Evolutionary conservation across 129 eudicot genomes (phyloP).

Genomic region (Lactuca sativa): DNA sequence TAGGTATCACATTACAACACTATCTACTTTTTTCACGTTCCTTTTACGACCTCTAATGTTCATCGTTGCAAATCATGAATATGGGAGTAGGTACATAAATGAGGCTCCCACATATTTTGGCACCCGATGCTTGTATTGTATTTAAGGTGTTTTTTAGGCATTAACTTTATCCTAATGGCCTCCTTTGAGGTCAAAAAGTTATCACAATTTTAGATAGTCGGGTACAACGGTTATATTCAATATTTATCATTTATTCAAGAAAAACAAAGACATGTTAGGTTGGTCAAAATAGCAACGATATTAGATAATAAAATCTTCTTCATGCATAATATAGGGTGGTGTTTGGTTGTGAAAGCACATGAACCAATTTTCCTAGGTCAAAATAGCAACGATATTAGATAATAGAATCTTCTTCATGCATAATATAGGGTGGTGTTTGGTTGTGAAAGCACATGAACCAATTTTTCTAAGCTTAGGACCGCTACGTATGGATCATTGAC

Average conservation of each 20-base stretch:
- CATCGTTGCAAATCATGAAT: neutral
- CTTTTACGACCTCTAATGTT: no score
- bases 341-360: neutral
- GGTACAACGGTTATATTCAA: conserved; percentile 7
- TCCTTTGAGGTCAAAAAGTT: conserved; percentile 14
- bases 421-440: neutral
- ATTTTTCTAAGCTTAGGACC: neutral
- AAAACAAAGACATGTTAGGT: conserved; percentile 10
- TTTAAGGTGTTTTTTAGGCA: conserved; percentile 21
- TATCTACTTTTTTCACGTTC: neutral
- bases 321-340: neutral
- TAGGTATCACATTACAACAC: neutral
- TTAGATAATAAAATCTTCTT: neutral
- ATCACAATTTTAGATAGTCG: conserved; percentile 5
- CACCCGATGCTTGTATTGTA: conserved; percentile 18
- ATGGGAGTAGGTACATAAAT: conserved; percentile 26
- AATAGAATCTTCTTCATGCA: neutral
- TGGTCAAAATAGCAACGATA: conserved; percentile 1
- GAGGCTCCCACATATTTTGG: conserved; percentile 32
- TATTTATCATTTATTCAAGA: neutral
- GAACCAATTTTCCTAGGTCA: no score
- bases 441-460: neutral
- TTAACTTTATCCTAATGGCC: conserved; percentile 10
- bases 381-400: conserved; percentile 2
- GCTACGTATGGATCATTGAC: neutral